phyloP scores from a whole-genome alignment of 75 land plant species.

The Selaginella moellendorffii region DNA sequence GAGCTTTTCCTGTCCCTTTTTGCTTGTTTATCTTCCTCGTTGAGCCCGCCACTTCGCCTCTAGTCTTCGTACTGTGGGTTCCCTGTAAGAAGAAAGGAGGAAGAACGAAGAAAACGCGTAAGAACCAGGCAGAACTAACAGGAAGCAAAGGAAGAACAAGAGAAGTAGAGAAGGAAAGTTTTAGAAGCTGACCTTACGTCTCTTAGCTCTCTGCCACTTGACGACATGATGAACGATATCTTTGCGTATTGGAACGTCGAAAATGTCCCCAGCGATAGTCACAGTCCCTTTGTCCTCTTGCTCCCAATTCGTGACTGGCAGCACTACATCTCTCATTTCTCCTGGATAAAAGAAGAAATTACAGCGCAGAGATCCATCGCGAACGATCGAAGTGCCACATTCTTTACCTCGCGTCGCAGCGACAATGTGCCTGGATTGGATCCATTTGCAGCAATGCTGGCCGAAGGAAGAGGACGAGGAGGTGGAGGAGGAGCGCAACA shows the following conservation, averaged over 20 bases:
- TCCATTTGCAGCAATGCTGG: not conserved
- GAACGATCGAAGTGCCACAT: no score
- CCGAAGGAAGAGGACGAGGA: no score
- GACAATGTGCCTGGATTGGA: not conserved
- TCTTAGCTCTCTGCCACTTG: conserved; percentile 89
- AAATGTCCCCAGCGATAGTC: conserved; percentile 90
- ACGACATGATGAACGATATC: conserved; percentile 94
- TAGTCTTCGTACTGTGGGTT: conserved; percentile 87
- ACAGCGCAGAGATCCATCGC: not conserved
- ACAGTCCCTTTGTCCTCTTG: conserved; percentile 79
- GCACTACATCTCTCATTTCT: conserved; percentile 43
- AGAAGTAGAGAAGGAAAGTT: no score
- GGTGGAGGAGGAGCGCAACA: no score
- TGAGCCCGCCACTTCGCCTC: conserved; percentile 88
- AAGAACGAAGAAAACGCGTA: not conserved
- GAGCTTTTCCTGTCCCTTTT: conserved; percentile 83
- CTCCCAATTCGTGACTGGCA: conserved; percentile 62
- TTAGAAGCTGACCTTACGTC: conserved; percentile 89
- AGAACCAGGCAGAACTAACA: not conserved
- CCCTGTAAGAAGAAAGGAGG: conserved; percentile 35
- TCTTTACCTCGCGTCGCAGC: not conserved
- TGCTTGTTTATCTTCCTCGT: conserved; percentile 78
- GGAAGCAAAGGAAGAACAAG: no score
- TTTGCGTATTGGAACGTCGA: conserved; percentile 89
- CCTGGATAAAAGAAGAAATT: conserved; percentile 27